Evolutionary conservation across 495 filamentous ascomycete genomes (phyloP).

Genomic region (Clohesyomyces aquaticus): DNA sequence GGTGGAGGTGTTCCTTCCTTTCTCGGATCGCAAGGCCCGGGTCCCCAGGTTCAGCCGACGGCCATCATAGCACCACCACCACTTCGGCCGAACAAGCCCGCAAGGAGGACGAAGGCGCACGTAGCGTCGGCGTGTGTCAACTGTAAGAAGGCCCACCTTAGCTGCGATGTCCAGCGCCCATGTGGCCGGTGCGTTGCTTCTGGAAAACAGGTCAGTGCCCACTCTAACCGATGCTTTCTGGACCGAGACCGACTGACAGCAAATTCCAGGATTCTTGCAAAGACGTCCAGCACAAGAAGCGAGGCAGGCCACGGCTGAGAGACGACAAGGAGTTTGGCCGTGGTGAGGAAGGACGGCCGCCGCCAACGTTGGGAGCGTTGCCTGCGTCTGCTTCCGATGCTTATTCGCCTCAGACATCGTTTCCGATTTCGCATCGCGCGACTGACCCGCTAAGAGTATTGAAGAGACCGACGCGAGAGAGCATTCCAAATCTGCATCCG

Average conservation of each 20-base stretch:
- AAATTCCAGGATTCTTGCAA: conserved; percentile 73
- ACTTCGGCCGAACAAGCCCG: conserved; percentile 55
- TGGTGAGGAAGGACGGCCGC: conserved; percentile 26
- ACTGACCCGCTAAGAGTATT: conserved; percentile 25
- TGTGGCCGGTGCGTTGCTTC: conserved; percentile 65
- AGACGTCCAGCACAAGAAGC: conserved; percentile 96
- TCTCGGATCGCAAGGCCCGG: conserved; percentile 34
- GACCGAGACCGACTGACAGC: conserved; percentile 16
- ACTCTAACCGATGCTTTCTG: conserved; percentile 9
- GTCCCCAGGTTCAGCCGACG: conserved; percentile 40
- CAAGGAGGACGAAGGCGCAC: conserved; percentile 89
- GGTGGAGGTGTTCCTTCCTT: conserved; percentile 30
- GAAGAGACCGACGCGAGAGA: conserved; percentile 21
- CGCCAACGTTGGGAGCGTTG: conserved; percentile 11
- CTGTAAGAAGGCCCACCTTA: conserved; percentile 94
- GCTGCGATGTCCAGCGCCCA: conserved; percentile 69
- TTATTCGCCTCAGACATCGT: conserved; percentile 17
- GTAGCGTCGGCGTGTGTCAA: conserved; percentile 96
- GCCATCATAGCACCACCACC: conserved; percentile 39
- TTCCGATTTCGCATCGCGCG: conserved; percentile 16
- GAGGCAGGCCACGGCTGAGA: conserved; percentile 86
- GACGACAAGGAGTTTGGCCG: conserved; percentile 65
- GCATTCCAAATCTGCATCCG: conserved; percentile 10
- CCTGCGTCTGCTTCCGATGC: conserved; percentile 10
- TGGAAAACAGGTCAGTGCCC: conserved; percentile 62